A percentile compares a stretch with the other conserved stretches of the same genome.
Evolutionary conservation across 2,329 filamentous ascomycete species (phyloP).

Genomic region (Pseudocercospora vitis): DNA sequence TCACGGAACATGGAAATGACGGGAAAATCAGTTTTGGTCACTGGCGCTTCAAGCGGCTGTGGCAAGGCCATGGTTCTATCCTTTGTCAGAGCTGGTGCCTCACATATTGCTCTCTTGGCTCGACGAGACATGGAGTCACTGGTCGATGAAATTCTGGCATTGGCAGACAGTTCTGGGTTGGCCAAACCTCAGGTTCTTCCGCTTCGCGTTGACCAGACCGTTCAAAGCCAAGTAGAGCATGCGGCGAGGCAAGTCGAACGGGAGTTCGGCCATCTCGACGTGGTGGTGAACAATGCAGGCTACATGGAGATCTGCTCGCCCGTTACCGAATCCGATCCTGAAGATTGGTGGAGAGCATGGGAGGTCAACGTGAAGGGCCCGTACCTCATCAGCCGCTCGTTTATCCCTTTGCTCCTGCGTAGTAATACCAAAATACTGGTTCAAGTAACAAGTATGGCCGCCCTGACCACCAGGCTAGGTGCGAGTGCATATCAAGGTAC

Average conservation of each 20-base stretch:
- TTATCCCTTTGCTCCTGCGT: constrained; percentile 47
- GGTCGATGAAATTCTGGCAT: constrained; percentile 32
- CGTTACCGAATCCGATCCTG: constrained; percentile 32
- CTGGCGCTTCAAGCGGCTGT: constrained; percentile 40
- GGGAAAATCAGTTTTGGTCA: constrained; percentile 44
- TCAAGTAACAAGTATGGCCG: constrained; percentile 45
- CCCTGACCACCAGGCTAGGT: constrained; percentile 16
- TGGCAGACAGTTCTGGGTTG: constrained; percentile 38
- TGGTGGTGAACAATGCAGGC: constrained; percentile 42
- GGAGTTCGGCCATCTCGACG: constrained; percentile 37
- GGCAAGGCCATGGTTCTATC: constrained; percentile 41
- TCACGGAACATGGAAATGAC: too few species aligned
- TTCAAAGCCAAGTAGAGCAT: constrained; percentile 37
- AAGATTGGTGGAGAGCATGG: constrained; percentile 51
- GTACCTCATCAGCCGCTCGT: constrained; percentile 37
- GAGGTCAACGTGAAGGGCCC: constrained; percentile 54
- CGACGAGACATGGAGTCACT: neutral
- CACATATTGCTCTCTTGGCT: constrained; percentile 36
- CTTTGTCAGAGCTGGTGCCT: constrained; percentile 39
- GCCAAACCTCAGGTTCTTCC: constrained; percentile 43
- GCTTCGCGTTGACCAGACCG: constrained; percentile 47
- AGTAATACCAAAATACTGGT: constrained; percentile 45
- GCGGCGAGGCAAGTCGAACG: constrained; percentile 37
- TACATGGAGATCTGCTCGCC: constrained; percentile 19
- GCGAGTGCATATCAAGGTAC: constrained; percentile 9